phyloP scores from a whole-genome alignment of 305 asterid genomes.

The Fraxinus ornus region DNA sequence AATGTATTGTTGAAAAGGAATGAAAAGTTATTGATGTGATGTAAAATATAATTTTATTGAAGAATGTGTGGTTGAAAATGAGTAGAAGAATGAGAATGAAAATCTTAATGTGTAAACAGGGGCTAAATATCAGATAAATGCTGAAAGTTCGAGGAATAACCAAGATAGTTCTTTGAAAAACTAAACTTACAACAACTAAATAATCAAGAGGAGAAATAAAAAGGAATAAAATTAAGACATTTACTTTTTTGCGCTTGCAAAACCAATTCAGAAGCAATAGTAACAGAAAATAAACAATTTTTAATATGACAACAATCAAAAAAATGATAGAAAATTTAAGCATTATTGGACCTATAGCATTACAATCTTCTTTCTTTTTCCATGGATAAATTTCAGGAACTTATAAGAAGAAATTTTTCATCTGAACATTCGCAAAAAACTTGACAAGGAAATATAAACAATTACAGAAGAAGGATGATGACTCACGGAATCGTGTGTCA shows the following conservation, averaged over 20 bases:
- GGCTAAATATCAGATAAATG: slow-evolving; percentile 1
- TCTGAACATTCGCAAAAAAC: neutral
- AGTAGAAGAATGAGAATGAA: no score
- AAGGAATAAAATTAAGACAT: neutral
- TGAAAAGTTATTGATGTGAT: no score
- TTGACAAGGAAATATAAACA: no score
- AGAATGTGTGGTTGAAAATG: no score
- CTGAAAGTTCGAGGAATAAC: neutral
- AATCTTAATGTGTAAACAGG: no score
- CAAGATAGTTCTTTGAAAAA: neutral
- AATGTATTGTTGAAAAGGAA: no score
- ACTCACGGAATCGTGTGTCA: slow-evolving; percentile 72
- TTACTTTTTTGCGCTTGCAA: neutral
- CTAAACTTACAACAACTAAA: neutral
- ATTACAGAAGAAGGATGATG: neutral
- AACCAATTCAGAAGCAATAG: slow-evolving; percentile 2
- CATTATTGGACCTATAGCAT: slow-evolving; percentile 13
- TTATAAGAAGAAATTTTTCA: neutral
- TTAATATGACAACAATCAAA: neutral
- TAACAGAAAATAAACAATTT: neutral
- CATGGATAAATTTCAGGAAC: neutral
- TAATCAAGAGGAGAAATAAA: neutral
- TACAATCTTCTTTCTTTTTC: neutral
- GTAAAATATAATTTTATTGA: no score
- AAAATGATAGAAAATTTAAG: neutral